Conservation (phyloP, 1,139 yeast species). For the Sugiyamaella neomexicana region DNA sequence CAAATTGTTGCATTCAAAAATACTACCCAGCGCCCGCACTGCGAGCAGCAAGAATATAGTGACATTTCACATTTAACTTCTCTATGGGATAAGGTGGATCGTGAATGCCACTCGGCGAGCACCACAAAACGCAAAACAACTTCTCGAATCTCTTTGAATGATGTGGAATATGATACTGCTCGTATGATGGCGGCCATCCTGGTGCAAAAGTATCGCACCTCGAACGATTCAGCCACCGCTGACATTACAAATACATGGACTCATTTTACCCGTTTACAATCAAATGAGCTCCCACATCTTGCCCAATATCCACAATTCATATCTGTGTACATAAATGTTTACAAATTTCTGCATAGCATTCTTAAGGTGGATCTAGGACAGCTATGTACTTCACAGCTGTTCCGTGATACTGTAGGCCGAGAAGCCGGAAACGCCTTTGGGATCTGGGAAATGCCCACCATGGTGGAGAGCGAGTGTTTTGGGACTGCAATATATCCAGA, state of each 20-base stretch:
- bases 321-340: slow-evolving; percentile 52
- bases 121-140: neutral
- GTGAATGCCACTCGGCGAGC: neutral
- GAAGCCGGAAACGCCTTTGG: slow-evolving; percentile 78
- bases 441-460: slow-evolving; percentile 55
- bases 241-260: slow-evolving; percentile 16
- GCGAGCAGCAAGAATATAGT: neutral
- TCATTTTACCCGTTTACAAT: slow-evolving; percentile 52
- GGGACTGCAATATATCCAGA: slow-evolving; percentile 68
- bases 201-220: slow-evolving; percentile 25
- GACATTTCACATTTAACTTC: neutral
- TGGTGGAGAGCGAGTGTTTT: slow-evolving; percentile 57
- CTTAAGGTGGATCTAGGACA: slow-evolving; percentile 45
- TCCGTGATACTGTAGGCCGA: slow-evolving; percentile 57
- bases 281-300: slow-evolving; percentile 56
- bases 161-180: slow-evolving; percentile 45
- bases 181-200: slow-evolving; percentile 41
- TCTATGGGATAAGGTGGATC: slow-evolving; percentile 14
- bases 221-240: neutral
- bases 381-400: slow-evolving; percentile 44
- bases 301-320: slow-evolving; percentile 52
- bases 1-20: neutral
- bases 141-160: slow-evolving; percentile 33
- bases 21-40: neutral
- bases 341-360: slow-evolving; percentile 50